Base-by-base conservation (phyloP, 768 basidiomycete species). In the Lactifluus piperatus region DNA sequence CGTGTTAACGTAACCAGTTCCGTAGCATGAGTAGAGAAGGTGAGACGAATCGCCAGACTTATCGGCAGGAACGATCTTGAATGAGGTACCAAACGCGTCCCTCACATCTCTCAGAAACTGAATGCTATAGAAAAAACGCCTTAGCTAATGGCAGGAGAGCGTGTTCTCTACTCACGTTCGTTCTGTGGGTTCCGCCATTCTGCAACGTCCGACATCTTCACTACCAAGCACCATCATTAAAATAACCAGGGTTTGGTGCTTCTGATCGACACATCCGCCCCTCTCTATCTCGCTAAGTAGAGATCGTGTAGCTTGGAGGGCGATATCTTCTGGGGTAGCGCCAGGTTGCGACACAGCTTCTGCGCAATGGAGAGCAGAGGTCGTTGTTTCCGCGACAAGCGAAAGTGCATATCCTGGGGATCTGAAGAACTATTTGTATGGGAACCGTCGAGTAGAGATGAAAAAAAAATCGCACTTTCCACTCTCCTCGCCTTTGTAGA, bases 401-500 rank as follows among this genome's bases (percentile, higher is more conserved):
- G 84, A 94, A 9, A 99, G 75, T 0, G 91, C 97, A 71, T 94
- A 99, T 0, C 95, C 97, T 6, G 97, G 97, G 0, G 97, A 99
- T 73, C 94, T 97, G 64, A 20, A 46, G 29, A 8, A 30, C 13
- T 4, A 3, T 47, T 20, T 34, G 62, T 9, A 58, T 41, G 13
- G 29, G 9, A 24, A 5, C 26, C 1, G 7, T 20, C 5, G 41
- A 48, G 8, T n/a, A 18, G 22, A n/a, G 54, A 9, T 4, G n/a
- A 49, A 26, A 46, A 26, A 46, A 18, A 26, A 0, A 3, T 74
- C 93, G 62, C 65, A 94, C 94, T 93, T 97, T 71, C 95, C 95
- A 64, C 92, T 94, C 62, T 98, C 97, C 18, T 91, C 90, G 7
- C 94, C 94, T 70, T 97, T 95, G 74, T 97, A 98, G 24, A 97